phyloP scores from a whole-genome alignment of 805 yeast genomes.

The Pichia eremophila region DNA sequence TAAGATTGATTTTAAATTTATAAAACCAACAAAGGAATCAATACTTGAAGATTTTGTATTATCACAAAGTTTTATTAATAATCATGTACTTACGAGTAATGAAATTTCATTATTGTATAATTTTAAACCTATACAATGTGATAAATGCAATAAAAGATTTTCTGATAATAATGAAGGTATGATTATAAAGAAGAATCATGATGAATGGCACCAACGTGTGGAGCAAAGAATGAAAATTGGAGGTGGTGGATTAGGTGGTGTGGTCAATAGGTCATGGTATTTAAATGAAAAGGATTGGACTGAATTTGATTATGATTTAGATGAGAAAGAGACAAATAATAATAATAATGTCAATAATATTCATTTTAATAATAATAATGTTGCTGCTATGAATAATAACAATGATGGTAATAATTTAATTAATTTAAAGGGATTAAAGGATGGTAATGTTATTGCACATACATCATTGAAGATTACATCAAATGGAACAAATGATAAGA shows the following conservation, averaged over 20 bases:
- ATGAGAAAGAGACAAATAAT: constrained; percentile 27
- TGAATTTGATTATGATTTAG: constrained; percentile 54
- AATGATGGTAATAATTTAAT: neutral
- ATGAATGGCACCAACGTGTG: constrained; percentile 94
- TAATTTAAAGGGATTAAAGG: neutral
- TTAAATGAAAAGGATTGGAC: constrained; percentile 65
- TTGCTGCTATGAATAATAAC: neutral
- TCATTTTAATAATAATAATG: constrained; percentile 11
- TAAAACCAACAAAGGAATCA: constrained; percentile 12
- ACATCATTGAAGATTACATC: neutral
- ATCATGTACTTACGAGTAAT: constrained; percentile 26
- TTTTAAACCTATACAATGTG: constrained; percentile 70
- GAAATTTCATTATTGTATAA: constrained; percentile 39
- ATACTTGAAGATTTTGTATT: constrained; percentile 18
- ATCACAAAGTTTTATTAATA: constrained; percentile 29
- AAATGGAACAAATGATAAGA: neutral
- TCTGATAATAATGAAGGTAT: constrained; percentile 48
- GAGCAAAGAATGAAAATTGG: constrained; percentile 55
- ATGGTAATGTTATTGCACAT: neutral
- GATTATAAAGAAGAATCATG: constrained; percentile 49
- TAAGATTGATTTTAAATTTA: constrained; percentile 17
- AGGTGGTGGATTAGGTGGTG: constrained; percentile 31
- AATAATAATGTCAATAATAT: neutral
- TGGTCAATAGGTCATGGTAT: constrained; percentile 79
- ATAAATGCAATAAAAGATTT: constrained; percentile 84